Conservation (phyloP, 1,284 basidiomycete species). For the Golubevia pallescens region DNA sequence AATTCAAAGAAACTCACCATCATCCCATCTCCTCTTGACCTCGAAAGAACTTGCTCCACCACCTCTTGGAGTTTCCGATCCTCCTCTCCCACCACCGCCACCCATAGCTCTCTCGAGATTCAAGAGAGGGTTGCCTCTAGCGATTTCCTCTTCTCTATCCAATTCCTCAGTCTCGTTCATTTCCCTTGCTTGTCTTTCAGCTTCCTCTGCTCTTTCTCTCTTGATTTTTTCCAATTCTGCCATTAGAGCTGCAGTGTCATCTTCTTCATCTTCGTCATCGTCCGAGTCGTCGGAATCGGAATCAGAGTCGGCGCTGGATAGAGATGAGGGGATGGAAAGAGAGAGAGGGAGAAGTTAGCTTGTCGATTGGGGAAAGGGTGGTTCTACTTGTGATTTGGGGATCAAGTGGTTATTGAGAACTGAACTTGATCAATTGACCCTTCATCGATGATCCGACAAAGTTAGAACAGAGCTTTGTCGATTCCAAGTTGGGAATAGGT, state of each 20-base stretch:
- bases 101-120: slow-evolving; percentile 43
- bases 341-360: too few species aligned
- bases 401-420: too few species aligned
- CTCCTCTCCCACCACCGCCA: slow-evolving; percentile 2
- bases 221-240: slow-evolving; percentile 57
- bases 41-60: slow-evolving; percentile 20
- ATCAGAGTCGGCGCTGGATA: slow-evolving; percentile 5
- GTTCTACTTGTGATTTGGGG: too few species aligned
- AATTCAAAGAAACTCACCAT: slow-evolving; percentile 18
- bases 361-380: too few species aligned
- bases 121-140: slow-evolving; percentile 51
- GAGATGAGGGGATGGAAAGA: neutral
- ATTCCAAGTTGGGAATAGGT: too few species aligned
- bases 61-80: neutral
- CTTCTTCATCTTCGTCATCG: slow-evolving; percentile 32
- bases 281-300: slow-evolving; percentile 12
- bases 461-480: too few species aligned
- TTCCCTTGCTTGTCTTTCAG: slow-evolving; percentile 17
- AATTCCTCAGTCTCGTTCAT: slow-evolving; percentile 11
- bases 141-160: slow-evolving; percentile 47
- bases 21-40: slow-evolving; percentile 54
- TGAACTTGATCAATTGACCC: too few species aligned
- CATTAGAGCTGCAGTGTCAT: slow-evolving; percentile 42
- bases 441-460: too few species aligned
- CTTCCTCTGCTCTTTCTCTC: slow-evolving; percentile 40